A percentile compares a stretch with the other conserved stretches of the same genome.
Evolutionary conservation across 2,329 filamentous ascomycete genomes (phyloP).

Genomic region (Xylariaceae sp.): DNA sequence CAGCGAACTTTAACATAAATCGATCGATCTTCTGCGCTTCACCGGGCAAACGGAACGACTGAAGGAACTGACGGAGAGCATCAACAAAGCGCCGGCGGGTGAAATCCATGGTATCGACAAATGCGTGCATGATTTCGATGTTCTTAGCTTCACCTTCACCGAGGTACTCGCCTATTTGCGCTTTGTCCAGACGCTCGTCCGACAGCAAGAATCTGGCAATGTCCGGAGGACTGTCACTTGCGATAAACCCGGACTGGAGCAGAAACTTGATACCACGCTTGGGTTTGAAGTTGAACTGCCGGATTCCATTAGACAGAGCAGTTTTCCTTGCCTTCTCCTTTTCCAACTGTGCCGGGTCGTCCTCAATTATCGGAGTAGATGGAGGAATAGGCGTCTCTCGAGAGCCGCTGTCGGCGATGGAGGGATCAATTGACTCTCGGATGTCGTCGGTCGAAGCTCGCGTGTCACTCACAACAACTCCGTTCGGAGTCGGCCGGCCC

Average conservation of each 20-base stretch:
- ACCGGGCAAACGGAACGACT: slow-evolving; percentile 89
- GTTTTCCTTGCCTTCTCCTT: slow-evolving; percentile 93
- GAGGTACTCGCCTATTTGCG: slow-evolving; percentile 86
- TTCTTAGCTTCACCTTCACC: slow-evolving; percentile 91
- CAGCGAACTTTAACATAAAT: slow-evolving; percentile 98
- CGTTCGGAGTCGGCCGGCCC: slow-evolving; percentile 56
- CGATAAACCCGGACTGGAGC: slow-evolving; percentile 80
- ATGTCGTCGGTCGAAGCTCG: slow-evolving; percentile 50
- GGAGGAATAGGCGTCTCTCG: slow-evolving; percentile 55
- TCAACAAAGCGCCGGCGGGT: slow-evolving; percentile 87
- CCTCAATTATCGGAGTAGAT: slow-evolving; percentile 68
- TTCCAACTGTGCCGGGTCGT: slow-evolving; percentile 91
- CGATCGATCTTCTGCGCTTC: slow-evolving; percentile 99
- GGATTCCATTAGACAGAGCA: slow-evolving; percentile 79
- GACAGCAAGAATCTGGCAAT: slow-evolving; percentile 77
- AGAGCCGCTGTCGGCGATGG: slow-evolving; percentile 54
- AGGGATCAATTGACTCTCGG: slow-evolving; percentile 72
- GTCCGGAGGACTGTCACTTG: slow-evolving; percentile 69
- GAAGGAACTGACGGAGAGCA: slow-evolving; percentile 82
- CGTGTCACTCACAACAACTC: slow-evolving; percentile 45
- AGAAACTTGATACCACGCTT: slow-evolving; percentile 87
- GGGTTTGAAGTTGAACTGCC: slow-evolving; percentile 95
- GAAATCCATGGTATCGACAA: slow-evolving; percentile 95
- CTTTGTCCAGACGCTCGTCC: slow-evolving; percentile 84
- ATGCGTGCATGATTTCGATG: slow-evolving; percentile 96